A percentile compares a stretch with the other conserved stretches of the same genome.
phyloP scores from a whole-genome alignment of 306 rosid genomes.

The Amphicarpaea edgeworthii region DNA sequence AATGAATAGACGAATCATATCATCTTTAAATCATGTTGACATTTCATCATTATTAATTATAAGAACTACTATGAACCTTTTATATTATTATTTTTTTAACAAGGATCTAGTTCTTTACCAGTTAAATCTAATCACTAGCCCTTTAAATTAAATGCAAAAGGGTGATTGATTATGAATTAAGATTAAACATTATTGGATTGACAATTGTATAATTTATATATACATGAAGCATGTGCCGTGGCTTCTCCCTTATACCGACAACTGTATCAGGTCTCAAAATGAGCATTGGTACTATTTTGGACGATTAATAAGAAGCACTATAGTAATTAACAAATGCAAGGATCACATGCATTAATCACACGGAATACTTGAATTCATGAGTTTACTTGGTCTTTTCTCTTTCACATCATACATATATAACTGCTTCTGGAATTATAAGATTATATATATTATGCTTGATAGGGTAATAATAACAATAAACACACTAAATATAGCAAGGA shows the following conservation, averaged over 20 bases:
- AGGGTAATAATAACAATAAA: constrained; percentile 46
- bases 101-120: no score
- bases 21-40: no score
- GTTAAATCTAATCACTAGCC: not conserved
- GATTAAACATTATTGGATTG: not conserved
- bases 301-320: not conserved
- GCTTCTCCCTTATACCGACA: not conserved
- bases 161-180: not conserved
- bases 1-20: no score
- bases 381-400: not conserved
- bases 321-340: constrained; percentile 5
- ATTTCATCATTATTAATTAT: not conserved
- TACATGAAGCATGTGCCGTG: not conserved
- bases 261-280: not conserved
- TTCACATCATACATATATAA: constrained; percentile 8
- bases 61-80: not conserved
- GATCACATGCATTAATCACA: constrained; percentile 3
- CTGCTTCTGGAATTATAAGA: constrained; percentile 9
- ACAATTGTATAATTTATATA: not conserved
- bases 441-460: not conserved
- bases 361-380: not conserved
- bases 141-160: not conserved
- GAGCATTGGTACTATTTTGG: no score
- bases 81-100: not conserved
- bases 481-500: no score